These are phyloP conservation scores for Amyloporia xantha DNA, from an alignment of 768 basidiomycete species.

Conservation along the genomic window DNA sequence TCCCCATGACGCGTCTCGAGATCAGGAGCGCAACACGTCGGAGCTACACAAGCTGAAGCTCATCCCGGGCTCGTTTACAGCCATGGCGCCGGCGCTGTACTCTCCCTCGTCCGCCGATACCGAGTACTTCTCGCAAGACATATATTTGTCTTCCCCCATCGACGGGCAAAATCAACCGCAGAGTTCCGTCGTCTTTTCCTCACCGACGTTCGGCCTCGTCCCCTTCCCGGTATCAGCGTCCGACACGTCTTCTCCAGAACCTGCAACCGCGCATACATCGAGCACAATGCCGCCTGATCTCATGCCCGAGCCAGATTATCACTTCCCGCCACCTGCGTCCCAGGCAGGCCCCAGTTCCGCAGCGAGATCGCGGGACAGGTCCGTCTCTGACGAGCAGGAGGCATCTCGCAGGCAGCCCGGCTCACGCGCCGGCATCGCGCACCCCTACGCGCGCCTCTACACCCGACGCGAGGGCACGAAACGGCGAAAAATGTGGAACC, in stretches of 20 bases:
- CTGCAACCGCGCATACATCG: neutral
- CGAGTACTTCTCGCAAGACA: neutral
- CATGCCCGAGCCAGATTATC: neutral
- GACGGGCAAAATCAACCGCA: neutral
- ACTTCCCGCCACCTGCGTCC: neutral
- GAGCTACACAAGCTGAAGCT: neutral
- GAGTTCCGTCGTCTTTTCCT: neutral
- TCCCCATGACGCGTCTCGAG: neutral
- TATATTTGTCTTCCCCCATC: neutral
- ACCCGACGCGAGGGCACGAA: constrained; percentile 56
- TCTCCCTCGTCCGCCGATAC: constrained; percentile 3
- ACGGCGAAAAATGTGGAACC: constrained; percentile 72
- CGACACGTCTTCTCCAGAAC: neutral
- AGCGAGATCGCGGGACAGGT: neutral
- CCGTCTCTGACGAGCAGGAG: neutral
- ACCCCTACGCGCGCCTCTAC: constrained; percentile 65
- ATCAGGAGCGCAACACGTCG: neutral
- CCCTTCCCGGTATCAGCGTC: neutral
- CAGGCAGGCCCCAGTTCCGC: neutral
- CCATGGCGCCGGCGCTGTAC: neutral
- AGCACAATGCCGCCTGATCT: neutral
- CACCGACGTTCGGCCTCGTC: neutral
- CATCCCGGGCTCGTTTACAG: neutral
- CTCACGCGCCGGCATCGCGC: constrained; percentile 32
- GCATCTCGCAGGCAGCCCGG: neutral